Conservation (phyloP, 768 basidiomycete genomes). For the Boletus pseudo-olivaceus region DNA sequence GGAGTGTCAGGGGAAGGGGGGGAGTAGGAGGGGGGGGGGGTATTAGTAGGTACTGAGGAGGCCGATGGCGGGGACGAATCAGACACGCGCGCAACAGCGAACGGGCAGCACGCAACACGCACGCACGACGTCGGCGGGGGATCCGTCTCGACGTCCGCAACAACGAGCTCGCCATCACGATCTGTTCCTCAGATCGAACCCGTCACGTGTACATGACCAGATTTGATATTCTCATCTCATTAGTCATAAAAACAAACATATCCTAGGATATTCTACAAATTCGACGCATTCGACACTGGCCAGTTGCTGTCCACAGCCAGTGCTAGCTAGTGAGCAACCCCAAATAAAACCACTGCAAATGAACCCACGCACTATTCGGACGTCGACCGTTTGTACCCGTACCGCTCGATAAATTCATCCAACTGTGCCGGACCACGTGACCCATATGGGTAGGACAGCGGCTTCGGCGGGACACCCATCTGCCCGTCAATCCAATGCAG, state of each 20-base stretch:
- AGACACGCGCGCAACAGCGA: slow-evolving; percentile 15
- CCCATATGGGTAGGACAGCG: slow-evolving; percentile 83
- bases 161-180: slow-evolving; percentile 26
- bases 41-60: slow-evolving; percentile 7
- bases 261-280: slow-evolving; percentile 12
- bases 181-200: slow-evolving; percentile 26
- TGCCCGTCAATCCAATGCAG: slow-evolving; percentile 93
- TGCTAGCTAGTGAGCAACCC: background rate
- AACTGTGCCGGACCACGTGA: slow-evolving; percentile 90
- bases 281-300: slow-evolving; percentile 26
- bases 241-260: too few species aligned
- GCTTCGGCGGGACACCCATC: slow-evolving; percentile 62
- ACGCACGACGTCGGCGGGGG: slow-evolving; percentile 27
- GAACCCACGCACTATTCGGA: slow-evolving; percentile 66
- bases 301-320: slow-evolving; percentile 29
- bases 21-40: background rate
- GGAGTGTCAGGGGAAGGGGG: background rate
- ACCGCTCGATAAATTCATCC: slow-evolving; percentile 68
- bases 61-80: slow-evolving; percentile 22
- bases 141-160: slow-evolving; percentile 22
- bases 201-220: slow-evolving; percentile 23
- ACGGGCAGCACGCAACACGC: slow-evolving; percentile 8
- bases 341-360: background rate
- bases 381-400: slow-evolving; percentile 69
- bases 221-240: slow-evolving; percentile 1